Base-by-base conservation (phyloP, 2,329 filamentous ascomycete genomes). In the Domatiomyces catenatus region DNA sequence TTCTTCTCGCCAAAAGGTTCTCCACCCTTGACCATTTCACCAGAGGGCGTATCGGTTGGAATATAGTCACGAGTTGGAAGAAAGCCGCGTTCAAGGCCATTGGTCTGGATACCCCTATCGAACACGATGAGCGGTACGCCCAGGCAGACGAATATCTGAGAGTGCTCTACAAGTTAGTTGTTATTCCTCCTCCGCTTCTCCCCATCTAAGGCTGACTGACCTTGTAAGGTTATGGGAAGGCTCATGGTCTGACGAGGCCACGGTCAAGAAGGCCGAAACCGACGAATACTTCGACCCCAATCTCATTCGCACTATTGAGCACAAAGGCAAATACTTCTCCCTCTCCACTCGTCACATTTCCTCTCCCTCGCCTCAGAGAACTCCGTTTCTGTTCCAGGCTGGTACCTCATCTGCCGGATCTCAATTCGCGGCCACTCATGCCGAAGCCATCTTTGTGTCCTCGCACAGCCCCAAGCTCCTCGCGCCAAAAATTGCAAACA, bases 1-100 rank as follows among this genome's bases (percentile, higher is more conserved):
- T 79, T 52, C 62, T 80, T 1, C 65, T 82, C 0, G 79, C 78
- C 0, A 80, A 80, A 60, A 67, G 77, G 0, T 80, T 82, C 50
- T 80, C 76, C 0, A 79, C 76, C 0, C 62, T 82, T 0, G 78
- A 82, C 52, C 78, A 82, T 60, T 66, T 83, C 44, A 82, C 79
- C 0, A 67, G 71, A 2, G 79, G 79, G 0, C 68, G 79, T 0
- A 71, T 82, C 32, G 79, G 76, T 0, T 81, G 79, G 80, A 83
- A 83, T 54, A 80, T 83, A 18, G 80, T 84, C 0, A 82, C 79
- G 0, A 73, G 69, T 1, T 80, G 75, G 71, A 78, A 77, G 60
- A 80, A 81, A 58, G 71, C 75, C 0, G 77, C 78, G 0, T 79
- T 79, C 62, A 79, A 80, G 58, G 77, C 76, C 0, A 79, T 81